phyloP scores from a whole-genome alignment of 2,329 filamentous ascomycete genomes.

The Salinomyces thailandicus region DNA sequence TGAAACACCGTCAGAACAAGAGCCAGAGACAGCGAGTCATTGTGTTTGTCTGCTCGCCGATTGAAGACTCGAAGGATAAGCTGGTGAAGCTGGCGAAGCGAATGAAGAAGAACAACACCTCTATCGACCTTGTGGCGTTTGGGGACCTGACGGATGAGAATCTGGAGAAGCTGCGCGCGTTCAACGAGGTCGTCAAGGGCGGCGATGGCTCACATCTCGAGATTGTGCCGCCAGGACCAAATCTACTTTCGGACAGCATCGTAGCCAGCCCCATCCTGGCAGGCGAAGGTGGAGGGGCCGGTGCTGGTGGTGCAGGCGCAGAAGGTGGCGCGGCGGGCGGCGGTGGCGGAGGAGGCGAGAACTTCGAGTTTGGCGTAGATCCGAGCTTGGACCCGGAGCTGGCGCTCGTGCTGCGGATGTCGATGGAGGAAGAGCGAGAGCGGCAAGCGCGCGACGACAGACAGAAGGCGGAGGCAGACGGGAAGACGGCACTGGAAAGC shows the following conservation, averaged over 20 bases:
- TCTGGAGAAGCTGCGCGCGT: conserved; percentile 79
- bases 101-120: conserved; percentile 97
- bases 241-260: conserved; percentile 85
- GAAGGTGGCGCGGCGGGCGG: conserved; percentile 33
- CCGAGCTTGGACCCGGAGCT: conserved; percentile 86
- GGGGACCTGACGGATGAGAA: conserved; percentile 86
- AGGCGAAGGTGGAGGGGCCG: conserved; percentile 59
- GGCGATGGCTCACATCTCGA: conserved; percentile 86
- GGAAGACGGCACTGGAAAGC: conserved; percentile 66
- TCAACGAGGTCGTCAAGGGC: conserved; percentile 86
- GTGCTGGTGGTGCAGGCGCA: conserved; percentile 42
- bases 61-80: conserved; percentile 80
- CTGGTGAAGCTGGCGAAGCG: conserved; percentile 86
- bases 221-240: conserved; percentile 79
- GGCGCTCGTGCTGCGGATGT: conserved; percentile 89
- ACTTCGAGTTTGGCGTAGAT: conserved; percentile 84
- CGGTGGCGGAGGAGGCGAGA: conserved; percentile 48
- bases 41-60: conserved; percentile 88
- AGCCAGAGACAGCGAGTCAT: conserved; percentile 93
- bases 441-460: conserved; percentile 78
- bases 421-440: conserved; percentile 95
- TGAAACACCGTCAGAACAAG: conserved; percentile 98
- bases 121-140: conserved; percentile 89
- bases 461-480: conserved; percentile 54
- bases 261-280: conserved; percentile 81